Conservation (phyloP, 331 rosid genomes). For the Stylosanthes scabra region DNA sequence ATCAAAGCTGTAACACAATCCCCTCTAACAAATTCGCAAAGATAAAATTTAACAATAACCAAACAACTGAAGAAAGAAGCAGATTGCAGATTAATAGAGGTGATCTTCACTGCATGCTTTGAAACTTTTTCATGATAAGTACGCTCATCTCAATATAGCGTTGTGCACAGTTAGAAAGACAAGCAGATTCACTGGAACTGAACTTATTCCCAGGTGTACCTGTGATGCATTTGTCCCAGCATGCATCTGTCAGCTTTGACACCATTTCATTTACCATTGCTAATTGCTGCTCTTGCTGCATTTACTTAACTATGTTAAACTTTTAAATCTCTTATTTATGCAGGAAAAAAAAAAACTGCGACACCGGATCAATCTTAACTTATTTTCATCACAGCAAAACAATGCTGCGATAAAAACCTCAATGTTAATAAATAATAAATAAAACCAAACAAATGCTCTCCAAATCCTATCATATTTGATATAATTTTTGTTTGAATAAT, state of each 20-base stretch:
- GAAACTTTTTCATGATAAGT: constrained; percentile 79
- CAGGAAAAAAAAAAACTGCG: neutral
- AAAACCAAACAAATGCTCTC: too few relatives aligned
- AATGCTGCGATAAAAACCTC: neutral
- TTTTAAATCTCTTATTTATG: neutral
- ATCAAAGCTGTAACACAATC: neutral
- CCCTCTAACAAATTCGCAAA: neutral
- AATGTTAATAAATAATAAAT: too few relatives aligned
- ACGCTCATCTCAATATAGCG: constrained; percentile 87
- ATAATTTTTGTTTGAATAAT: too few relatives aligned
- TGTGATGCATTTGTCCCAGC: constrained; percentile 98
- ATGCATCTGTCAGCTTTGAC: constrained; percentile 83
- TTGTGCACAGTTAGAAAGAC: constrained; percentile 89
- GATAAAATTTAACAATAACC: constrained; percentile 1
- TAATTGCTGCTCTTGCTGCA: constrained; percentile 89
- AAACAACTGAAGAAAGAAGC: neutral
- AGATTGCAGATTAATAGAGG: neutral
- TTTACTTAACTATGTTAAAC: neutral
- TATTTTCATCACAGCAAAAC: constrained; percentile 1
- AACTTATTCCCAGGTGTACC: constrained; percentile 90
- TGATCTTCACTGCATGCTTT: constrained; percentile 69
- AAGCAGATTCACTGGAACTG: constrained; percentile 80
- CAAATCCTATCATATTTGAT: too few relatives aligned
- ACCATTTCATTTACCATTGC: constrained; percentile 92
- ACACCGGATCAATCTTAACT: neutral